Evolutionary conservation across 2,329 filamentous ascomycete species (phyloP), one percentile per base, ranked within the genome.

Genomic region (Fusarium mangiferae): DNA sequence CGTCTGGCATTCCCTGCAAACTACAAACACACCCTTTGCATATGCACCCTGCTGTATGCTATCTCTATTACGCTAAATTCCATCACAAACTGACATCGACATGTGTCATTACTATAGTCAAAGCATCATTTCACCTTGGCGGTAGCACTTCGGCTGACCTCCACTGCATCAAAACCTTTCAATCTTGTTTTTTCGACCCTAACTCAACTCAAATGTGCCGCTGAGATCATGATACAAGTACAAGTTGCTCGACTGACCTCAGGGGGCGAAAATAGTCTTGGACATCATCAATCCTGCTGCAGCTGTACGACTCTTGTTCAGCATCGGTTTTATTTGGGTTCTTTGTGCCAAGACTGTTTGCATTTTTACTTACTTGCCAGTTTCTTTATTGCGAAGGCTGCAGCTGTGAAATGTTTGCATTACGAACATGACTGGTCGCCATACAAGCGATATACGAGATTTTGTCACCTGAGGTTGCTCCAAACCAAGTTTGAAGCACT

Each of bases 181-280:
- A 18, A n/a, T 17, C 48, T 52, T 52, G 42, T 59, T 52, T 52
- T 49, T 12, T 9, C n/a, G 22, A 61, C 18, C 14, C 26, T 10
- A 33, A 17, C 18, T 24, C 22, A 18, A n/a, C 20, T 14, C 13
- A 30, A 28, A 15, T 20, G 22, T 36, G 57, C 57, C 66, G 22
- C 57, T 63, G 65, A 69, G 30, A 39, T 69, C 65, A 69, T 57
- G 15, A 22, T 35, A 12, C 30, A 22, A 56, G 33, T 33, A 20
- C 22, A 18, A 41, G 28, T 42, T 45, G n/a, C 18, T 41, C 51
- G 28, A 18, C 51, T 41, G 26, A 28, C 36, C 15, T 26, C 51
- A 13, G 7, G 20, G n/a, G 22, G 12, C 24, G 26, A 44, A 28
- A 41, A 26, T 20, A 26, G n/a, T 15, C 41, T 33, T 30, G 13